phyloP scores from a whole-genome alignment of 768 basidiomycete genomes.

The Heimioporus sp. region DNA sequence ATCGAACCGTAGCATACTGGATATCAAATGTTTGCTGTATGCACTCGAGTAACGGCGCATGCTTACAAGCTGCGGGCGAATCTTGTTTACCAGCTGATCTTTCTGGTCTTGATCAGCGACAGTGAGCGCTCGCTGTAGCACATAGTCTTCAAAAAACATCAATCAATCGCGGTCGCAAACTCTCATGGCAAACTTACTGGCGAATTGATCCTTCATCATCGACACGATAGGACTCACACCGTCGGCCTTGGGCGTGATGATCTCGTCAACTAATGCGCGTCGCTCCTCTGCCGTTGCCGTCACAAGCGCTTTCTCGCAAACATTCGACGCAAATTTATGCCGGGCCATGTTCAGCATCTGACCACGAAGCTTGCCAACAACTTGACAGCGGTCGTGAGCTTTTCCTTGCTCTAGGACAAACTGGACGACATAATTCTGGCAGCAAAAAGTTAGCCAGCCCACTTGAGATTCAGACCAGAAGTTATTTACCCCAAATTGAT shows the following conservation, averaged over 20 bases:
- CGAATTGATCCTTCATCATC: slow-evolving; percentile 87
- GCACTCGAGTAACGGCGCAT: slow-evolving; percentile 72
- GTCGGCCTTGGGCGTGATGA: slow-evolving; percentile 63
- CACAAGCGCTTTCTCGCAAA: slow-evolving; percentile 86
- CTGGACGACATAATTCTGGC: slow-evolving; percentile 92
- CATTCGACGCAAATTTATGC: slow-evolving; percentile 95
- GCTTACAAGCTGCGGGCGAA: slow-evolving; percentile 63
- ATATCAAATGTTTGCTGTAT: slow-evolving; percentile 77
- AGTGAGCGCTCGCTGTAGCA: slow-evolving; percentile 74
- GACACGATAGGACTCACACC: slow-evolving; percentile 65
- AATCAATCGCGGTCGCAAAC: slow-evolving; percentile 2
- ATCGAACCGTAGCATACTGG: slow-evolving; percentile 51
- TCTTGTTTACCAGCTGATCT: slow-evolving; percentile 56
- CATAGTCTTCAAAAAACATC: slow-evolving; percentile 58
- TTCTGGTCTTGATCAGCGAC: slow-evolving; percentile 73
- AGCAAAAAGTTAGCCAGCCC: slow-evolving; percentile 5
- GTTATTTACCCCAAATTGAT: slow-evolving; percentile 80
- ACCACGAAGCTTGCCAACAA: slow-evolving; percentile 70
- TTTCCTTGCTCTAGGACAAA: slow-evolving; percentile 84
- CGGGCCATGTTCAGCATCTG: slow-evolving; percentile 77
- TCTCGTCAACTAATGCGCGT: slow-evolving; percentile 73
- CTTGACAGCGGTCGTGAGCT: slow-evolving; percentile 60
- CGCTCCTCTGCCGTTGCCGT: slow-evolving; percentile 65
- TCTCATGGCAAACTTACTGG: slow-evolving; percentile 54
- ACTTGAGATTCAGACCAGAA: not conserved